Conservation (phyloP, 2,329 filamentous ascomycete species). For the Penicillium verrucosum region DNA sequence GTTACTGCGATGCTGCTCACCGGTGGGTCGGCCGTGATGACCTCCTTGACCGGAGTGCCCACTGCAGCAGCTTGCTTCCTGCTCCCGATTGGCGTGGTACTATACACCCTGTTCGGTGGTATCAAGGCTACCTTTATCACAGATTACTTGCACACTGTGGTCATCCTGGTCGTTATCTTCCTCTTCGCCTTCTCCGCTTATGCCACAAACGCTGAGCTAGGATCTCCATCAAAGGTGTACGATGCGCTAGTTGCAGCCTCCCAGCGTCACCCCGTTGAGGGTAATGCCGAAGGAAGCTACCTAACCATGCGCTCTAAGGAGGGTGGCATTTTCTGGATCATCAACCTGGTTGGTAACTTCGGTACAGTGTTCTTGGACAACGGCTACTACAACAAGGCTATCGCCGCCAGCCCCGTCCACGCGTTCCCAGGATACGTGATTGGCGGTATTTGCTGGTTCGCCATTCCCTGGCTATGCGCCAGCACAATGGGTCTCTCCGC, state of each 20-base stretch:
- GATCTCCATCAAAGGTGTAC: conserved; percentile 73
- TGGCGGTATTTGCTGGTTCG: conserved; percentile 85
- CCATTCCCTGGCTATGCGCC: conserved; percentile 84
- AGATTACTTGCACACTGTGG: conserved; percentile 80
- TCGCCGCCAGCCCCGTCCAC: conserved; percentile 79
- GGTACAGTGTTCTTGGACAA: conserved; percentile 79
- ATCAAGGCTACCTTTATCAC: conserved; percentile 87
- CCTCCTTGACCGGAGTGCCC: conserved; percentile 67
- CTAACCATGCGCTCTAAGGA: conserved; percentile 80
- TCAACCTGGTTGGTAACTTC: conserved; percentile 68
- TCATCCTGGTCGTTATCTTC: conserved; percentile 72
- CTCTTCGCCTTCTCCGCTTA: conserved; percentile 81
- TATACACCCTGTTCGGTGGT: conserved; percentile 72
- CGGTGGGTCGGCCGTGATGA: conserved; percentile 73
- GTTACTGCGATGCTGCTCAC: conserved; percentile 88
- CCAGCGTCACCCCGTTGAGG: conserved; percentile 67
- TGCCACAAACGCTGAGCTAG: conserved; percentile 67
- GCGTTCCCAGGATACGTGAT: conserved; percentile 86
- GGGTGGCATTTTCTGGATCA: conserved; percentile 85
- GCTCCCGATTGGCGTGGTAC: conserved; percentile 73
- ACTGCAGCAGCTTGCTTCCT: conserved; percentile 82
- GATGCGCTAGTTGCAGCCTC: conserved; percentile 71
- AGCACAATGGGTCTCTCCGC: conserved; percentile 85
- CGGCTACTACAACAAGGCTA: conserved; percentile 89
- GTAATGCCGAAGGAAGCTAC: conserved; percentile 78